Evolutionary conservation across 139 green algal species (phyloP), one percentile per base, ranked within the genome.

Genomic region (Ettlia oleoabundans): DNA sequence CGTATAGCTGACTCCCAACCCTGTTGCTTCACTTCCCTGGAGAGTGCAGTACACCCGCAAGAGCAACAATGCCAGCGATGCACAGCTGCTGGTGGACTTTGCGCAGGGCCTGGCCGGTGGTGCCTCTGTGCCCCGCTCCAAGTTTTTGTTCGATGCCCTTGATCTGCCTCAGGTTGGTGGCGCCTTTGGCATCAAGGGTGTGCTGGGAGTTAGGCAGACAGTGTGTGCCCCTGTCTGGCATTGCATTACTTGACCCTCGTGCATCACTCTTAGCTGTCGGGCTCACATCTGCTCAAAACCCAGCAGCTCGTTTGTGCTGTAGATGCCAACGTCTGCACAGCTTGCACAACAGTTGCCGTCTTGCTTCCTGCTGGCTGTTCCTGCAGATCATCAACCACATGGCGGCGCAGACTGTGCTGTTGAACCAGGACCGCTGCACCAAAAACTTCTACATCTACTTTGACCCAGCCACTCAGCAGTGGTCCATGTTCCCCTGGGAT

Each of bases 381-480:
- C 35, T 21, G 47, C 87, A 93, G 85, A 71, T 92, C 2, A 91
- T 96, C 43, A 95, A 97, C 62, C 81, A 94, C 68, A 93, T 96
- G 91, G 93, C 94, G 0, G 90, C 90, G 0, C 88, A 96, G 83
- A 91, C 92, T 1, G 61, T 97, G 10, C 66, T 98, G 10, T 77
- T 92, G 51, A 97, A 97, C 86, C 91, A 96, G 86, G 95, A 98
- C 86, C 83, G 95, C 19, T 97, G 94, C 90, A 96, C 94, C 67
- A 98, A 80, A 53, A 68, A 78, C 86, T 98, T 94, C 84, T 94
- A 90, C 78, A 76, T 97, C 51, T 97, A 96, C 86, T 79, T 78
- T 10, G 80, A 98, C 82, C 82, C 89, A 0, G 41, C 66, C 2
- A 86, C 26, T 7, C 64, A 47, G 1, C 6, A 95, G 80, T 98